Conservation (phyloP, 371 early-diverging fungal species). For the Massospora cicadina region DNA sequence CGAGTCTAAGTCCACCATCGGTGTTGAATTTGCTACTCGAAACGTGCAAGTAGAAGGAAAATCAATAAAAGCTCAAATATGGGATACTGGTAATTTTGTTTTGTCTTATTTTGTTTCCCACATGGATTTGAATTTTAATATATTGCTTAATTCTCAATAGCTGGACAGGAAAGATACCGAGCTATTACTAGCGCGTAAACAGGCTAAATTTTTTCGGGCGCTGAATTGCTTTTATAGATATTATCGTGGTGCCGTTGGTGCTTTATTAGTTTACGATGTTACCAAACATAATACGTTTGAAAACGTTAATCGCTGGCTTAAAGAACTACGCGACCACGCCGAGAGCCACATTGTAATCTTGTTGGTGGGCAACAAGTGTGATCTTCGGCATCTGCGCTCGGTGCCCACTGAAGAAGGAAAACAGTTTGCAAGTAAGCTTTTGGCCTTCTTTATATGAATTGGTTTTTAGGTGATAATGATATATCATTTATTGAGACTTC, state of each 20-base stretch:
- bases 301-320: conserved; percentile 93
- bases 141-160: conserved; percentile 19
- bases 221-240: conserved; percentile 33
- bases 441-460: not conserved
- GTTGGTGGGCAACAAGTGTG: conserved; percentile 99
- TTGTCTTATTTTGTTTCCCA: not conserved
- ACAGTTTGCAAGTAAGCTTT: conserved; percentile 71
- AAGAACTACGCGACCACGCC: conserved; percentile 95
- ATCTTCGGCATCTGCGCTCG: conserved; percentile 87
- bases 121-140: not conserved
- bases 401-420: conserved; percentile 95
- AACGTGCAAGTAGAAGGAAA: conserved; percentile 91
- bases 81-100: conserved; percentile 75
- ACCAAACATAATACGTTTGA: conserved; percentile 90
- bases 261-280: conserved; percentile 97
- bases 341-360: conserved; percentile 95
- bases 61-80: conserved; percentile 99
- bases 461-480: conserved; percentile 28
- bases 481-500: conserved; percentile 55
- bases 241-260: conserved; percentile 99
- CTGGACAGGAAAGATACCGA: conserved; percentile 80
- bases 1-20: conserved; percentile 98
- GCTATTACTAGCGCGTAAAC: conserved; percentile 81
- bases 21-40: conserved; percentile 98
- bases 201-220: conserved; percentile 13